Evolutionary conservation across 345 rosid genomes (phyloP), one percentile per base, ranked within the genome.

Genomic region (Clausena lansium): DNA sequence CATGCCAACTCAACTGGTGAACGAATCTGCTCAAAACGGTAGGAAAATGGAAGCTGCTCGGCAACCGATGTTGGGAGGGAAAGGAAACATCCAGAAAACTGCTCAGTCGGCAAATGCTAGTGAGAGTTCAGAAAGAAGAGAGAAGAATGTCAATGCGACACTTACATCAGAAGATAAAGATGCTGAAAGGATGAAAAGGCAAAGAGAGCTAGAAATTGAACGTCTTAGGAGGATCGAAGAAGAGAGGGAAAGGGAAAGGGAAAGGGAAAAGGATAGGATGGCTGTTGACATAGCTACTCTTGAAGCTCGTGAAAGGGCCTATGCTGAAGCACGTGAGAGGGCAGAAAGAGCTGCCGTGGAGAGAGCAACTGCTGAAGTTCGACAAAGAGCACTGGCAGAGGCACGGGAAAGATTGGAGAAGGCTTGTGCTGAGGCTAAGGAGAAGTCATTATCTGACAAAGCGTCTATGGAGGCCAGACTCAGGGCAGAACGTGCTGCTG

Each of bases 241-340:
- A 83, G 94, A 92, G 85, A 88, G 84, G 82, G 99, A 96, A 75
- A 92, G 97, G 81, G 95, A 92, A 77, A 91, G 93, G 79, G 98
- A 96, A 74, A 90, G 97, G 77, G 99, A 92, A 81, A 94, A 96
- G 80, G 99, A 96, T 76, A 91, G 95, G 84, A 94, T 96, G 97
- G 94, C 92, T 55, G 91, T 94, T 52, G 97, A 96, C 74, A 82
- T 80, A 71, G 81, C 88, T 65, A 76, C 80, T 39, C 89, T 88
- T 41, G 93, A 89, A 82, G 90, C 90, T 66, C 87, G 81, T 70
- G 91, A 89, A 52, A 84, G 83, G 80, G 90, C 81, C 36, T 80
- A 71, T 61, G 70, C 84, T 76, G 92, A 88, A 81, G 79, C 81
- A 60, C 89, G 87, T 75, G 94, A 84, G 65, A 89, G 86, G 76